Evolutionary conservation across 805 yeast genomes (phyloP), one percentile per base, ranked within the genome.

Genomic region (Tetrapisispora taiwanensis): DNA sequence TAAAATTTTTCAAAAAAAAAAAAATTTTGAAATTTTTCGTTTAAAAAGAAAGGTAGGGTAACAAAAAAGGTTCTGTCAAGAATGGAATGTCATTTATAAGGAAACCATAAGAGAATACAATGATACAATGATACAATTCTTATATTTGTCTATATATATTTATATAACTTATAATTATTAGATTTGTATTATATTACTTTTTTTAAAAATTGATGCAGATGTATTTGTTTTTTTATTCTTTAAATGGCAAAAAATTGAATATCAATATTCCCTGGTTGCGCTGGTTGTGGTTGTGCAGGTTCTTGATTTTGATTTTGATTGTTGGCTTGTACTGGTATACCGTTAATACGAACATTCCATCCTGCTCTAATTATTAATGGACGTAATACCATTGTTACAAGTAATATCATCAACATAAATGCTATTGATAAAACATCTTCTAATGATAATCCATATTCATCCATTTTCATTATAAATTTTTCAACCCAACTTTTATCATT

Each of bases 331-430:
- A 46, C 18, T 9, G 43, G 48, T 1, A 52, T 26, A 7, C 59
- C 59, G 20, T 55, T 56, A 17, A 57, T 36, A 17, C 54, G 44
- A n/a, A 59, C 50, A 37, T 58, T 57, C 62, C 60, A 57, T 13
- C 56, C 58, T 22, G 56, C 46, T 22, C 58, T 46, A 5, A 45
- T 47, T 2, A 56, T 60, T 5, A 57, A 6, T 7, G 47, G 46
- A 28, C 61, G 48, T 7, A 58, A 18, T 5, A 53, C 38, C 26
- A 52, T 36, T 19, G 54, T 49, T 19, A 47, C 44, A 7, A 53
- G 35, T 5, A 59, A 47, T 3, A 58, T 43, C 10, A 52, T 36
- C 1, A 52, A 39, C 19, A 58, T 46, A 24, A 54, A 45, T 2
- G 45, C 46, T 15, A 57, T 47, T 7, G 57, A 48, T 15, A 56